Conservation (phyloP, 805 yeast genomes). For the Wickerhamiella occidentalis region DNA sequence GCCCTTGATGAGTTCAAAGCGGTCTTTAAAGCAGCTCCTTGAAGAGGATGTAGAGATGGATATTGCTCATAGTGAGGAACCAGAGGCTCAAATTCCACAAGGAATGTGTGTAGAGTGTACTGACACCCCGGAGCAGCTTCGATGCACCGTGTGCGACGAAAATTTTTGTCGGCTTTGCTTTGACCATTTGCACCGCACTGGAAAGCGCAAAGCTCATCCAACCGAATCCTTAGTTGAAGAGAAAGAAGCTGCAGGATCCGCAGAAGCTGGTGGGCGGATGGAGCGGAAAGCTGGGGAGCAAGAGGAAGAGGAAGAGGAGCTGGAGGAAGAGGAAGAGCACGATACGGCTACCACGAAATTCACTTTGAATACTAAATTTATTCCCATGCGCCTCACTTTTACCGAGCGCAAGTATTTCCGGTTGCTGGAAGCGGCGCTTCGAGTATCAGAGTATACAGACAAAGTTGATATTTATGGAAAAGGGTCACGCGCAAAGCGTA, state of each 20-base stretch:
- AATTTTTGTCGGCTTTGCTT: conserved; percentile 59
- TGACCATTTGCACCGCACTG: conserved; percentile 56
- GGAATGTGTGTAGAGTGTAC: conserved; percentile 53
- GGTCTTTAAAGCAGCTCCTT: conserved; percentile 7
- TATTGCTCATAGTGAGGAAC: not conserved
- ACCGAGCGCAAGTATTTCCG: conserved; percentile 60
- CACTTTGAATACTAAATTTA: conserved; percentile 36
- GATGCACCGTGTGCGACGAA: conserved; percentile 53
- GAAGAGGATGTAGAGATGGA: conserved; percentile 11
- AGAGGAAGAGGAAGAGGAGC: conserved; percentile 14
- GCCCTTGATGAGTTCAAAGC: conserved; percentile 3
- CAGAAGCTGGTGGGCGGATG: too few relatives aligned
- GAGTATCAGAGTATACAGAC: conserved; percentile 71
- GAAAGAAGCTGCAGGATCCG: conserved; percentile 18
- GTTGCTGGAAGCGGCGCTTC: conserved; percentile 60
- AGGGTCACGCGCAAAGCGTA: conserved; percentile 55
- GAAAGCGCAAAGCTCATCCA: conserved; percentile 28
- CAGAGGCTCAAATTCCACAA: not conserved
- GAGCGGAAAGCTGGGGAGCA: not conserved
- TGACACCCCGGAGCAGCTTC: conserved; percentile 57
- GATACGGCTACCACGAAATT: conserved; percentile 14
- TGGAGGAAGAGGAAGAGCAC: conserved; percentile 12
- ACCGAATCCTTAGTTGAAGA: conserved; percentile 12
- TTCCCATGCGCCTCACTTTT: conserved; percentile 55
- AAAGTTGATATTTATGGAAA: conserved; percentile 60